Evolutionary conservation across 2,329 filamentous ascomycete genomes (phyloP), one percentile per base, ranked within the genome.

Genomic region (Fusarium praegraminearum): DNA sequence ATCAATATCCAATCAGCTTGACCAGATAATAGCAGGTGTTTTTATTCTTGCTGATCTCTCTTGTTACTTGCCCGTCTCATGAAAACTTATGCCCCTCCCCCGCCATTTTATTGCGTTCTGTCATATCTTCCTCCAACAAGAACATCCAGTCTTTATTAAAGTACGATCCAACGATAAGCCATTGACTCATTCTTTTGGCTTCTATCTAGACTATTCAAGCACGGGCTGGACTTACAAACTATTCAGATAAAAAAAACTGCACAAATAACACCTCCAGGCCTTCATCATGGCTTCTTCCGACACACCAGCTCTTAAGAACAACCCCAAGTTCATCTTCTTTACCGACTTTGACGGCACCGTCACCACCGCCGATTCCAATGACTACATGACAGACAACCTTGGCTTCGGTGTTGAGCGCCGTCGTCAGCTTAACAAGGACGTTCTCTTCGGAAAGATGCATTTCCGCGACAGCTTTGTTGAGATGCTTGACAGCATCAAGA

Each of bases 311-410:
- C 82, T 90, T 79, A 83, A 83, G 75, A 89, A 85, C 61, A 89
- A 91, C 78, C 94, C 94, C 53, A 92, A 93, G 82, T 92, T 93
- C 84, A 94, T 99, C 84, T 98, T 99, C 87, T 98, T 98, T 85
- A 97, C 94, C 73, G 96, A 99, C 83, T 98, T 98, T 78, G 96
- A 99, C 81, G 96, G 96, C 76, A 98, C 94, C 56, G 95, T 98
- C 78, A 98, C 95, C 50, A 86, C 85, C 57, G 83, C 87, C 75
- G 89, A 90, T 80, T 87, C 84, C 78, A 91, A 90, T 78, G 87
- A 89, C 80, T 87, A 81, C 80, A 84, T 95, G 89, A 98, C 94
- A 61, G 96, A 98, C 83, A 96, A 93, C 81, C 87, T 98, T 65
- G 96, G 96, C 67, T 97, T 91, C 78, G 96, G 96, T 52, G 77